Conservation (phyloP, 2,329 filamentous ascomycete species). For the Colletotrichum sp. region DNA sequence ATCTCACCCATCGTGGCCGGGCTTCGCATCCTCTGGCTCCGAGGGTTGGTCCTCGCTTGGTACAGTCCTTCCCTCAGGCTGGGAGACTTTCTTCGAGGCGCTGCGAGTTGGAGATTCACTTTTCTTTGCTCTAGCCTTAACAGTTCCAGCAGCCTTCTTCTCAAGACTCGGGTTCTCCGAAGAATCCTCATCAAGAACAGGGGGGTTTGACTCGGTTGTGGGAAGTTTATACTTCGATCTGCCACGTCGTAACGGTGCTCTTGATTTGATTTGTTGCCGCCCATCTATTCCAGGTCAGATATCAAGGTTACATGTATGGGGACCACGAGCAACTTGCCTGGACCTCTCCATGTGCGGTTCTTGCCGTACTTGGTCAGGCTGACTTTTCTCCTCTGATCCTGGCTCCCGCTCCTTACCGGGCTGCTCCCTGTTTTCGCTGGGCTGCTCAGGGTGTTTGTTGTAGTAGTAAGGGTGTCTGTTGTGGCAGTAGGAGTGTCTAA, state of each 20-base stretch:
- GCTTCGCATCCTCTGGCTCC: not conserved
- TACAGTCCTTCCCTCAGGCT: not conserved
- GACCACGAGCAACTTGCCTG: not conserved
- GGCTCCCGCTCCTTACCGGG: not conserved
- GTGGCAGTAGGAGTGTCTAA: not conserved
- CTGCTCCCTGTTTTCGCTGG: not conserved
- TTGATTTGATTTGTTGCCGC: not conserved
- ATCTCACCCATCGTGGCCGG: not conserved
- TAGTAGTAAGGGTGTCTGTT: not conserved
- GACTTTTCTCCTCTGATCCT: not conserved
- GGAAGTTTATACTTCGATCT: not conserved
- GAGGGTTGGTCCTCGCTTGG: not conserved
- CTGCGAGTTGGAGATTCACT: not conserved
- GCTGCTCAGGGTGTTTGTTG: not conserved
- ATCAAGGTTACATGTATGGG: not conserved
- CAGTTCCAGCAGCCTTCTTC: not conserved
- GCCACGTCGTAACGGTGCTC: not conserved
- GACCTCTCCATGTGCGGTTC: not conserved
- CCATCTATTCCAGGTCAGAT: not conserved
- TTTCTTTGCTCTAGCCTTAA: not conserved
- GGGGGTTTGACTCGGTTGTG: not conserved
- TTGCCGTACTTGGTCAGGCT: not conserved
- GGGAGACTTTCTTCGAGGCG: not conserved
- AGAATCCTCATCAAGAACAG: not conserved
- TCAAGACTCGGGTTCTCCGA: not conserved